Evolutionary conservation across 768 basidiomycete genomes (phyloP).

Genomic region (Sporobolomyces roseus): DNA sequence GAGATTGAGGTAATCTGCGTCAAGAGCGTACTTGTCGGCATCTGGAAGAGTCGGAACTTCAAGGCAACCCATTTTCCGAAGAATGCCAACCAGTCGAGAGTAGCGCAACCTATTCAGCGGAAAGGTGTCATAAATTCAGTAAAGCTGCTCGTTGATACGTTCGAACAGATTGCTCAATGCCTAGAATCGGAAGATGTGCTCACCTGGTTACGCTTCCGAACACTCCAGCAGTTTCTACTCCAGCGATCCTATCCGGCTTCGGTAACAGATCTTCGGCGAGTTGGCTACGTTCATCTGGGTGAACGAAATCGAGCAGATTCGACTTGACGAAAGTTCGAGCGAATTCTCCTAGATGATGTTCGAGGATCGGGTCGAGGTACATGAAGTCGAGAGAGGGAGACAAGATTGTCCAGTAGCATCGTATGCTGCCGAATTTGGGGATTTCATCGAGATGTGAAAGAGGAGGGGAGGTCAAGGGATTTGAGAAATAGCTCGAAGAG

Average conservation of each 20-base stretch:
- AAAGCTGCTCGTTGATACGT: too few relatives aligned
- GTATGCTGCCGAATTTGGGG: conserved; percentile 33
- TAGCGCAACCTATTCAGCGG: conserved; percentile 37
- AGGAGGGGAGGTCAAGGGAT: background rate
- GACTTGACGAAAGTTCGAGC: conserved; percentile 23
- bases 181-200: too few relatives aligned
- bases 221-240: conserved; percentile 35
- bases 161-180: too few relatives aligned
- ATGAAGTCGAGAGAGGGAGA: conserved; percentile 39
- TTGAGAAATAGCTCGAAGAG: conserved; percentile 9
- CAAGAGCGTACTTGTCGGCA: conserved; percentile 19
- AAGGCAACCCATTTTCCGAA: conserved; percentile 29
- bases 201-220: conserved; percentile 45
- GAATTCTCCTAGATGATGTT: conserved; percentile 37
- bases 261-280: conserved; percentile 33
- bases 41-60: conserved; percentile 15
- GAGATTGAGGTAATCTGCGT: conserved; percentile 28
- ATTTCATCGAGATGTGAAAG: background rate
- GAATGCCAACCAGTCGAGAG: conserved; percentile 29
- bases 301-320: conserved; percentile 43
- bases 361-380: conserved; percentile 43
- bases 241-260: conserved; percentile 26
- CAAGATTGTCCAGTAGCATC: conserved; percentile 46
- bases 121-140: background rate
- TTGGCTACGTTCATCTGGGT: conserved; percentile 41